A percentile compares a stretch with the other conserved stretches of the same genome.
These are phyloP conservation scores for Exsudoporus frostii DNA, from an alignment of 768 basidiomycete species.

Conservation along the genomic window DNA sequence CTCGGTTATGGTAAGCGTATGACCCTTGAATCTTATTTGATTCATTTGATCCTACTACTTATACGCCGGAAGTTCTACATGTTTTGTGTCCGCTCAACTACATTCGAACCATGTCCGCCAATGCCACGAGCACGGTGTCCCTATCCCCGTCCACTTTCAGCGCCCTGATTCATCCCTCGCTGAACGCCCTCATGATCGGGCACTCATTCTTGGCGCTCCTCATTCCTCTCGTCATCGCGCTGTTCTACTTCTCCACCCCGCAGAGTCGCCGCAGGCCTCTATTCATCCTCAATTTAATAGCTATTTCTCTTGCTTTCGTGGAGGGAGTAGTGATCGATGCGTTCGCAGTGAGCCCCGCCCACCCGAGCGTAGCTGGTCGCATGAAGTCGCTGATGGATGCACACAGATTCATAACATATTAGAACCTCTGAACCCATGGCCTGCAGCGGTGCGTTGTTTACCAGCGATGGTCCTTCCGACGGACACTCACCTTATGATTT, in stretches of 20 bases:
- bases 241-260: constrained; percentile 24
- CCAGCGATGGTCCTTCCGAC: not conserved
- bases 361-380: not conserved
- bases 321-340: constrained; percentile 11
- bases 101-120: constrained; percentile 4
- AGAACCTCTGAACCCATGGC: constrained; percentile 16
- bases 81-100: not conserved
- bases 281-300: constrained; percentile 17
- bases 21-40: not conserved
- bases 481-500: not conserved
- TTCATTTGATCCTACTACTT: not conserved
- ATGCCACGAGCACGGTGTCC: not conserved
- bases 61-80: not conserved
- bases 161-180: constrained; percentile 3
- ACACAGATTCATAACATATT: constrained; percentile 24
- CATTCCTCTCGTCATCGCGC: constrained; percentile 14
- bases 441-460: not conserved
- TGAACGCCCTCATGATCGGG: constrained; percentile 22
- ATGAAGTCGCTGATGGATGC: not conserved
- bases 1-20: not conserved
- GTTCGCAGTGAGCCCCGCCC: constrained; percentile 3
- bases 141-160: not conserved
- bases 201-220: constrained; percentile 20
- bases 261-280: constrained; percentile 16
- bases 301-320: constrained; percentile 10